Evolutionary conservation across 1,284 basidiomycete species (phyloP).

Genomic region (Cerioporus squamosus): DNA sequence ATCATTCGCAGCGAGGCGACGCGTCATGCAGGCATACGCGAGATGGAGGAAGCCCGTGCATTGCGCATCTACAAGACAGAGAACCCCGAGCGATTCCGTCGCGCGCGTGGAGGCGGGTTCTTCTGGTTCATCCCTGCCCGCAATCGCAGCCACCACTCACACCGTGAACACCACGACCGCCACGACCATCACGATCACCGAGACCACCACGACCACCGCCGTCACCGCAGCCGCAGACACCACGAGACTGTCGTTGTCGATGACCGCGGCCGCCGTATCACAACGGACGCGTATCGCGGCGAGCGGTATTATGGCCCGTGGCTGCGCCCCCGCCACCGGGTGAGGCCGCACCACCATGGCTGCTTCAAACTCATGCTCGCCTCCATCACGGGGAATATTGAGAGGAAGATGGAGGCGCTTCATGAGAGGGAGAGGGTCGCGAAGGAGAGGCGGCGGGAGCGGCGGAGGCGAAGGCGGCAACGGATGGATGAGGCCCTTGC

Average conservation of each 20-base stretch:
- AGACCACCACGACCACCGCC: slow-evolving; percentile 6
- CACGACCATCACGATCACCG: neutral
- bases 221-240: slow-evolving; percentile 11
- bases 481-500: slow-evolving; percentile 21
- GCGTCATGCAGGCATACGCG: slow-evolving; percentile 49
- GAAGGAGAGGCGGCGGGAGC: slow-evolving; percentile 23
- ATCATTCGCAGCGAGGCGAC: slow-evolving; percentile 66
- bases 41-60: slow-evolving; percentile 40
- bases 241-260: neutral
- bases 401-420: slow-evolving; percentile 16
- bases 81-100: slow-evolving; percentile 22
- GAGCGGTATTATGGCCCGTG: slow-evolving; percentile 19
- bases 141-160: slow-evolving; percentile 5
- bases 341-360: slow-evolving; percentile 30
- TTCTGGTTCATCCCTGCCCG: slow-evolving; percentile 22
- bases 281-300: slow-evolving; percentile 11
- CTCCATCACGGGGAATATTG: slow-evolving; percentile 18
- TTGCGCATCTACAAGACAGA: slow-evolving; percentile 28
- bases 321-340: slow-evolving; percentile 31
- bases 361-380: slow-evolving; percentile 27
- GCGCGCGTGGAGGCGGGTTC: slow-evolving; percentile 14
- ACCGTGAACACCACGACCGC: slow-evolving; percentile 7
- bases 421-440: slow-evolving; percentile 9
- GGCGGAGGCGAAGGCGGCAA: slow-evolving; percentile 23
- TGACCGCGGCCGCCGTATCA: neutral